phyloP scores from a whole-genome alignment of 345 rosid species.

The Rhizophora mangle region DNA sequence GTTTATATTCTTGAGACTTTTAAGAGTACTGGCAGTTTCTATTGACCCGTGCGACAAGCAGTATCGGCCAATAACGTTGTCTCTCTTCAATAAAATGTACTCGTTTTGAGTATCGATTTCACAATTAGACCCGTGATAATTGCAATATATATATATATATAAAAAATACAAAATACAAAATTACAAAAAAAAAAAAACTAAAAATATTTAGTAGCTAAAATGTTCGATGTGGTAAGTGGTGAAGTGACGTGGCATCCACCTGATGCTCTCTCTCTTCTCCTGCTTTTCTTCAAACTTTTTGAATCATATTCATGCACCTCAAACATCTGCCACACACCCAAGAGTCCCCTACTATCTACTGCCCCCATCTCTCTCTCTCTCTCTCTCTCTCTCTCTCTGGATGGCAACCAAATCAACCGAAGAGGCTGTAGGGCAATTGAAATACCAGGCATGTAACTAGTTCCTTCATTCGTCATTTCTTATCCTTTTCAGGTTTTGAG shows the following conservation, averaged over 20 bases:
- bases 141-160: too few species aligned
- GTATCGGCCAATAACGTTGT: too few species aligned
- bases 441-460: constrained; percentile 36
- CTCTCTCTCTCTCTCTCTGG: not conserved
- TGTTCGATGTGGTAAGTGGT: not conserved
- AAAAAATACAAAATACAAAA: too few species aligned
- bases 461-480: not conserved
- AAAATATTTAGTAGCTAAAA: not conserved
- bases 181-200: too few species aligned
- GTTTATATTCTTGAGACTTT: too few species aligned
- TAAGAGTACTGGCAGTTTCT: too few species aligned
- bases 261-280: not conserved
- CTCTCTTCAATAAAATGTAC: too few species aligned
- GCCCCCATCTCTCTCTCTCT: constrained; percentile 5
- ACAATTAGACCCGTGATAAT: too few species aligned
- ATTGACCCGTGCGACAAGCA: too few species aligned
- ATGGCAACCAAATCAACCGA: constrained; percentile 46
- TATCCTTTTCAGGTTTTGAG: not conserved
- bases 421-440: constrained; percentile 31
- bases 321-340: constrained; percentile 6
- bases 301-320: not conserved
- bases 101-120: too few species aligned
- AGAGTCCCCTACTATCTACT: not conserved
- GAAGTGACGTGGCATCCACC: constrained; percentile 28
- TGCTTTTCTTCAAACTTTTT: not conserved